These are phyloP conservation scores for Poa pratensis DNA, from an alignment of 176 grass and related monocot genomes.

Conservation along the genomic window DNA sequence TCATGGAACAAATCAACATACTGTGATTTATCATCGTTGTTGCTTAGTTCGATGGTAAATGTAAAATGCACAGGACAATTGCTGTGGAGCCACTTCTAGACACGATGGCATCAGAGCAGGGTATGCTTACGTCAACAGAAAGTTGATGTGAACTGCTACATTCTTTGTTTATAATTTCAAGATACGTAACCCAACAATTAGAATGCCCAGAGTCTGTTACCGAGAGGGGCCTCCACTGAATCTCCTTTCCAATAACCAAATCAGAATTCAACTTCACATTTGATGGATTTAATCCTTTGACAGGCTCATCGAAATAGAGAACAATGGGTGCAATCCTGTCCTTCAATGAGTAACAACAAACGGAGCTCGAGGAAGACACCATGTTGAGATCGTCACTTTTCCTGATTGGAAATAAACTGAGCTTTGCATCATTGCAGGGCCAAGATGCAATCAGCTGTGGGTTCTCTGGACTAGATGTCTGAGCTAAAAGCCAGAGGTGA, in stretches of 20 bases:
- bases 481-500: constrained; percentile 94
- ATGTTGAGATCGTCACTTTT: constrained; percentile 29
- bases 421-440: constrained; percentile 62
- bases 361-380: constrained; percentile 28
- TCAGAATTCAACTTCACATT: constrained; percentile 64
- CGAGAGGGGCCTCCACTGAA: constrained; percentile 74
- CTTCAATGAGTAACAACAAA: constrained; percentile 47
- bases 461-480: constrained; percentile 62
- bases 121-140: constrained; percentile 63
- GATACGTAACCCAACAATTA: constrained; percentile 67
- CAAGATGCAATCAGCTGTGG: constrained; percentile 78
- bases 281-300: constrained; percentile 72
- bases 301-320: constrained; percentile 75
- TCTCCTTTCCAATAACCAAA: constrained; percentile 49
- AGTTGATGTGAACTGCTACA: constrained; percentile 40
- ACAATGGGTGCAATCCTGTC: constrained; percentile 62
- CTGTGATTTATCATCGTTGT: constrained; percentile 7
- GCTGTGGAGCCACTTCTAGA: constrained; percentile 56
- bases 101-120: constrained; percentile 54
- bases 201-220: constrained; percentile 67
- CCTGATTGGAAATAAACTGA: constrained; percentile 45
- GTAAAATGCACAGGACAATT: constrained; percentile 51
- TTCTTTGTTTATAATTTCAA: constrained; percentile 62
- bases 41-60: constrained; percentile 59
- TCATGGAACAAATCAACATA: constrained; percentile 50